Evolutionary conservation across 208 protist genomes (phyloP).

Genomic region (Angomonas deanei): DNA sequence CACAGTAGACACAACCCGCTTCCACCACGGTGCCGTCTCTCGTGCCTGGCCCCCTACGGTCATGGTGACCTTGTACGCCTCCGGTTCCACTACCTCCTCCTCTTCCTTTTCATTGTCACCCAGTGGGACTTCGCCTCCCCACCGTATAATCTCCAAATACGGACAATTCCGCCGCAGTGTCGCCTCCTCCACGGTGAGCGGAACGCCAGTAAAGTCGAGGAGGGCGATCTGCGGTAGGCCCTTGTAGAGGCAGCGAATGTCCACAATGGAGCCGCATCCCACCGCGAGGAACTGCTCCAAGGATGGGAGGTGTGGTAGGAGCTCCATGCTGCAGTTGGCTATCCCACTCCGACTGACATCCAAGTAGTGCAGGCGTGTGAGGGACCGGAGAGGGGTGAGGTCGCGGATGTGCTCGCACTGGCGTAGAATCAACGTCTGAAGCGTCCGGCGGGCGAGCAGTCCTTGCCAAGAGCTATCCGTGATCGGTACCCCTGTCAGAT

Average conservation of each 20-base stretch:
- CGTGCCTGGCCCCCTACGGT: background rate
- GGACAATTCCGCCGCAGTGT: background rate
- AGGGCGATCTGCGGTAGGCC: background rate
- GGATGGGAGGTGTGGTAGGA: conserved; percentile 9
- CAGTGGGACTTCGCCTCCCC: too few relatives aligned
- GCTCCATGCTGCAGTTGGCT: conserved; percentile 8
- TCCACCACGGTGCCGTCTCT: background rate
- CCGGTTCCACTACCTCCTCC: background rate
- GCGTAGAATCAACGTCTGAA: conserved; percentile 19
- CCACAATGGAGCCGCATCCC: background rate
- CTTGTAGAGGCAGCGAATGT: background rate
- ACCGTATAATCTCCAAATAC: background rate
- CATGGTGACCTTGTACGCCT: background rate
- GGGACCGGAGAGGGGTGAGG: conserved; percentile 11
- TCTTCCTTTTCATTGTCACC: too few relatives aligned
- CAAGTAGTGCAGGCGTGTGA: conserved; percentile 21
- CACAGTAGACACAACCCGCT: background rate
- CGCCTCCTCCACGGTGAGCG: background rate
- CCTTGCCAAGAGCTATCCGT: conserved; percentile 12
- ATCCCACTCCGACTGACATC: conserved; percentile 21
- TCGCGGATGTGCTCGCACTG: conserved; percentile 17
- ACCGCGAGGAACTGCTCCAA: conserved; percentile 20
- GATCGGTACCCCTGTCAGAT: conserved; percentile 17
- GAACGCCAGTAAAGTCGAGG: background rate
- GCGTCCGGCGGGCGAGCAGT: conserved; percentile 11